These are phyloP conservation scores for Camillea tinctor DNA, from an alignment of 2,329 filamentous ascomycete genomes.

Conservation along the genomic window DNA sequence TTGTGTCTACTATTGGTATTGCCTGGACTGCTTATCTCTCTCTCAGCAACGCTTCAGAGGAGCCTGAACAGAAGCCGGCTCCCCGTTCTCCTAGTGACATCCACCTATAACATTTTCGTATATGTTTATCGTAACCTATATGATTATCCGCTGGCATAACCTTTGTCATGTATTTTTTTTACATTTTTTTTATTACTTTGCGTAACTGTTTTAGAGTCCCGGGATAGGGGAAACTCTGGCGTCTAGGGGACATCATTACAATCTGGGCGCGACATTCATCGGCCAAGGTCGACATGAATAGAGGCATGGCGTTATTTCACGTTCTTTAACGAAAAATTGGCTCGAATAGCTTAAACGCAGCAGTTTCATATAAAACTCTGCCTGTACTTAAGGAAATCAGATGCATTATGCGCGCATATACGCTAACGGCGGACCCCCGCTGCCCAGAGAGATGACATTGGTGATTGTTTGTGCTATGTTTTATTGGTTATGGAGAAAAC, in stretches of 20 bases:
- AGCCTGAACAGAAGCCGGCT: slow-evolving; percentile 43
- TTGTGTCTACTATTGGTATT: slow-evolving; percentile 93
- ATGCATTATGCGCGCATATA: not conserved
- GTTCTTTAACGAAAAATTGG: not conserved
- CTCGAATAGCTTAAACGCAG: not conserved
- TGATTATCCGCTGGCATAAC: slow-evolving; percentile 3
- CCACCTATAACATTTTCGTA: slow-evolving; percentile 27
- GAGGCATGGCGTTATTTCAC: not conserved
- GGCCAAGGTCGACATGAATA: not conserved
- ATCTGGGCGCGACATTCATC: not conserved
- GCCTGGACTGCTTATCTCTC: slow-evolving; percentile 98
- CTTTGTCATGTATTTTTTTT: not conserved
- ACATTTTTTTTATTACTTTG: too few species aligned
- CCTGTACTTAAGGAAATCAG: not conserved
- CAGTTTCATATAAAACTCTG: not conserved
- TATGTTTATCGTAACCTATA: slow-evolving; percentile 10
- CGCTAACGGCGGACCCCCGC: not conserved
- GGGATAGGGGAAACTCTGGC: not conserved
- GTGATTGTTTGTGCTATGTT: not conserved
- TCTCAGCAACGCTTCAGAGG: slow-evolving; percentile 82
- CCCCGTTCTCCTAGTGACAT: slow-evolving; percentile 35
- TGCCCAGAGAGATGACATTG: not conserved
- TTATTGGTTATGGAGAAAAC: not conserved
- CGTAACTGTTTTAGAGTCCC: not conserved
- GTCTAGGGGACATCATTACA: not conserved